Evolutionary conservation across 441 rosid genomes (phyloP).

Genomic region (Kokia cookei): DNA sequence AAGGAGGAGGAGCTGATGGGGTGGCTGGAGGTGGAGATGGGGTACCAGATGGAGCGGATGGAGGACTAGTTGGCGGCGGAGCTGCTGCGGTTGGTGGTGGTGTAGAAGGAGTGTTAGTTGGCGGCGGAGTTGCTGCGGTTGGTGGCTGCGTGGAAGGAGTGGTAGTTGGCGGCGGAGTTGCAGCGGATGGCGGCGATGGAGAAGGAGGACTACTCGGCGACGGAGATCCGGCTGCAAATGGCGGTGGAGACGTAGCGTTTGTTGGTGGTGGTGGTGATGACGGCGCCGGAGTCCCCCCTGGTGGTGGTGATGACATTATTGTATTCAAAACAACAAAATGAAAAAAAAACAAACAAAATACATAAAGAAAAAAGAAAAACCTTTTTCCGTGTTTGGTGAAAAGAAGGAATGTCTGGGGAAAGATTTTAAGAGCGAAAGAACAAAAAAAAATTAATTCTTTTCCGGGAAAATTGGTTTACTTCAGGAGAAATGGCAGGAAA

Average conservation of each 20-base stretch:
- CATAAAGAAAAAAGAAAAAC: not conserved
- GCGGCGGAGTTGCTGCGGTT: slow-evolving; percentile 39
- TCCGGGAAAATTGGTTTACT: not conserved
- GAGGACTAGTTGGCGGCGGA: slow-evolving; percentile 21
- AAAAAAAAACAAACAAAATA: not conserved
- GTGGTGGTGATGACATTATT: slow-evolving; percentile 53
- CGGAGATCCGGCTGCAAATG: slow-evolving; percentile 16
- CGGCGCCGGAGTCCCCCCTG: slow-evolving; percentile 32
- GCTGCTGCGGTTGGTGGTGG: slow-evolving; percentile 27
- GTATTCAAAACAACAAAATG: not conserved
- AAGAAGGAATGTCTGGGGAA: not conserved
- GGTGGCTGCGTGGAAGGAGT: slow-evolving; percentile 34
- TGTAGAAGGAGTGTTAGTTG: slow-evolving; percentile 28
- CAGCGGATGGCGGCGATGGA: slow-evolving; percentile 29
- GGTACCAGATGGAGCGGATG: slow-evolving; percentile 24
- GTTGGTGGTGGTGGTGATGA: slow-evolving; percentile 42
- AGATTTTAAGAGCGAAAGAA: not conserved
- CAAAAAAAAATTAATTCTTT: not conserved
- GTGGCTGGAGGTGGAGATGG: slow-evolving; percentile 10
- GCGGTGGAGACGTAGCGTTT: slow-evolving; percentile 29
- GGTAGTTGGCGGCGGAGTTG: slow-evolving; percentile 37
- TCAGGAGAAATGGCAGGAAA: not conserved
- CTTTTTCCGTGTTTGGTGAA: not conserved
- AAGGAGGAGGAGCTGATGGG: slow-evolving; percentile 26
- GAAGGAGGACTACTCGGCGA: slow-evolving; percentile 20